These are phyloP conservation scores for Trichoderma koningiopsis DNA, from an alignment of 2,329 filamentous ascomycete species.

Conservation along the genomic window DNA sequence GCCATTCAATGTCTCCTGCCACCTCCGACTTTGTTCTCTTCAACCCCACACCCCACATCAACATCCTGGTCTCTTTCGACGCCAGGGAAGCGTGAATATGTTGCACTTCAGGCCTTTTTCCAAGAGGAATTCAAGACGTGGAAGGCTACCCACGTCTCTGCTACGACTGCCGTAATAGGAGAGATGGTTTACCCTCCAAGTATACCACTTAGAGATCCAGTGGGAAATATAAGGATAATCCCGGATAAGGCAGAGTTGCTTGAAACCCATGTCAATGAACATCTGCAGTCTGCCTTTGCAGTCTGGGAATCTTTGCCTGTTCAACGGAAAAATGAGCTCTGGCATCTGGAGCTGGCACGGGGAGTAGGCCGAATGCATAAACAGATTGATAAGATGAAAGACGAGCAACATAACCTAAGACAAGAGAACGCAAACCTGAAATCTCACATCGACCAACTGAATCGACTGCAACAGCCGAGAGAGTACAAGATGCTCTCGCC, in stretches of 20 bases:
- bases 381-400: slow-evolving; percentile 54
- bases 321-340: slow-evolving; percentile 60
- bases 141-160: slow-evolving; percentile 56
- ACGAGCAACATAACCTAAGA: slow-evolving; percentile 52
- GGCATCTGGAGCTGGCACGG: slow-evolving; percentile 64
- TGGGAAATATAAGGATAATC: slow-evolving; percentile 52
- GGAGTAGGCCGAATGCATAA: slow-evolving; percentile 59
- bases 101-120: slow-evolving; percentile 69
- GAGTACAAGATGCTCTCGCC: slow-evolving; percentile 60
- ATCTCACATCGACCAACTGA: slow-evolving; percentile 61
- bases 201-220: slow-evolving; percentile 45
- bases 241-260: slow-evolving; percentile 60
- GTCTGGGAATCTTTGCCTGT: slow-evolving; percentile 71
- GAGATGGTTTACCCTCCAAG: slow-evolving; percentile 54
- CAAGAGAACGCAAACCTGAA: slow-evolving; percentile 62
- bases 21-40: slow-evolving; percentile 80
- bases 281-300: slow-evolving; percentile 74
- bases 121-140: slow-evolving; percentile 67
- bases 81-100: slow-evolving; percentile 72
- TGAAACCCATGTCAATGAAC: slow-evolving; percentile 70
- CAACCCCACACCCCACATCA: slow-evolving; percentile 74
- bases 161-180: slow-evolving; percentile 52
- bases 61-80: slow-evolving; percentile 81
- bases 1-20: slow-evolving; percentile 79
- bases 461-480: slow-evolving; percentile 59